These are phyloP conservation scores for Penicillium sp. DNA, from an alignment of 2,329 filamentous ascomycete species.

Conservation along the genomic window DNA sequence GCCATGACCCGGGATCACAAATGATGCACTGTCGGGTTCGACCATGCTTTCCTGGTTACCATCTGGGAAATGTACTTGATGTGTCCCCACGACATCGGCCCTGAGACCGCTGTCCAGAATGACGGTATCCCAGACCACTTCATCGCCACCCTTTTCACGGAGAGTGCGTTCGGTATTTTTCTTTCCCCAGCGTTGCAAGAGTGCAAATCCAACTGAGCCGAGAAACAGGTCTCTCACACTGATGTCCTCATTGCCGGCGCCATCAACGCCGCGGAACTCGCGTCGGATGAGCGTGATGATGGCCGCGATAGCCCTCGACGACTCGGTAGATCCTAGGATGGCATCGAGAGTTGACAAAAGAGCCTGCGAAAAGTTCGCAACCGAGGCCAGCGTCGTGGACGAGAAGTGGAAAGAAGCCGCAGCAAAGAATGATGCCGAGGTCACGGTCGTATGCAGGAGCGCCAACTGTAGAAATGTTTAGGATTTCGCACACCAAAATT, in stretches of 20 bases:
- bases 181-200: conserved; percentile 50
- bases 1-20: conserved; percentile 40
- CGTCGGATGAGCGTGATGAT: conserved; percentile 51
- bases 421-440: conserved; percentile 50
- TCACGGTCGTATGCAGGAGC: conserved; percentile 48
- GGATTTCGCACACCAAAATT: conserved; percentile 5
- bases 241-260: conserved; percentile 38
- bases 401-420: conserved; percentile 51
- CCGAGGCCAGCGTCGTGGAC: conserved; percentile 46
- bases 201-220: conserved; percentile 48
- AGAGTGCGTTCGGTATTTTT: conserved; percentile 47
- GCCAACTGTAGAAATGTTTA: conserved; percentile 38
- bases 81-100: conserved; percentile 50
- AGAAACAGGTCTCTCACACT: conserved; percentile 48
- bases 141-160: conserved; percentile 45
- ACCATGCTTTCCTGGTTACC: conserved; percentile 49
- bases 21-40: conserved; percentile 57
- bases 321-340: conserved; percentile 52
- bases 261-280: conserved; percentile 45
- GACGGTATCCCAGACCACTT: conserved; percentile 51
- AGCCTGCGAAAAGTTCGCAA: conserved; percentile 47
- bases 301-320: conserved; percentile 51
- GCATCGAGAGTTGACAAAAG: conserved; percentile 50
- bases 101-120: conserved; percentile 50
- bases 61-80: conserved; percentile 34